Percentiles rank a stretch among this genome's conserved stretches.
Evolutionary conservation across 257 asterid species (phyloP).

Genomic region (Nicotiana otophora): DNA sequence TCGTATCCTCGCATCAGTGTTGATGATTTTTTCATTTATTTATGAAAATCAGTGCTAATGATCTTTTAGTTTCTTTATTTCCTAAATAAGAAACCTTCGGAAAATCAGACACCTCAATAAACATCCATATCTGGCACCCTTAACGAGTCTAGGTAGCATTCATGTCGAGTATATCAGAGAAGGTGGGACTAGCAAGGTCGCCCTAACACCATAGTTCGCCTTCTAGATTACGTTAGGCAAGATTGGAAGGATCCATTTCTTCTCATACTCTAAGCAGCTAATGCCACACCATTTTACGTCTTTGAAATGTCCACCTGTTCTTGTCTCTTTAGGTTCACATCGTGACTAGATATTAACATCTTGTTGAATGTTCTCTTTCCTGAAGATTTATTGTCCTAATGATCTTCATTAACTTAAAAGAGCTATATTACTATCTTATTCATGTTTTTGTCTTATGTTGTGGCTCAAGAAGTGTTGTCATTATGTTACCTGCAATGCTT

Average conservation of each 20-base stretch:
- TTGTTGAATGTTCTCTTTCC: not conserved
- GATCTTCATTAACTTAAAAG: not conserved
- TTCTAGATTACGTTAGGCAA: not conserved
- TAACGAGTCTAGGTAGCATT: not conserved
- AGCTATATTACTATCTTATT: not conserved
- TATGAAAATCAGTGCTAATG: not conserved
- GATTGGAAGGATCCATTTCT: not conserved
- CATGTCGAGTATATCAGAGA: not conserved
- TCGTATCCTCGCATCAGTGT: not conserved
- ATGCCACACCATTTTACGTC: not conserved
- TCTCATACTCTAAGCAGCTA: not conserved
- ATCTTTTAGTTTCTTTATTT: not conserved
- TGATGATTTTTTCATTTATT: not conserved
- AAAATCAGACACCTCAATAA: not conserved
- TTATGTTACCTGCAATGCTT: conserved; percentile 9
- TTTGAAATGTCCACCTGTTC: not conserved
- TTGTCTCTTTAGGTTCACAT: not conserved
- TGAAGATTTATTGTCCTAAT: not conserved
- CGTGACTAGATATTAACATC: not conserved
- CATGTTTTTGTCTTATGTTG: not conserved
- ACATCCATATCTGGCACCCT: not conserved
- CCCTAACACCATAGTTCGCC: not conserved
- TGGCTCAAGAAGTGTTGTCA: not conserved
- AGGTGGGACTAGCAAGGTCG: not conserved
- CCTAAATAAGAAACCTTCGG: not conserved